phyloP scores from a whole-genome alignment of 2,329 filamentous ascomycete species.

The Penicillium sp. region DNA sequence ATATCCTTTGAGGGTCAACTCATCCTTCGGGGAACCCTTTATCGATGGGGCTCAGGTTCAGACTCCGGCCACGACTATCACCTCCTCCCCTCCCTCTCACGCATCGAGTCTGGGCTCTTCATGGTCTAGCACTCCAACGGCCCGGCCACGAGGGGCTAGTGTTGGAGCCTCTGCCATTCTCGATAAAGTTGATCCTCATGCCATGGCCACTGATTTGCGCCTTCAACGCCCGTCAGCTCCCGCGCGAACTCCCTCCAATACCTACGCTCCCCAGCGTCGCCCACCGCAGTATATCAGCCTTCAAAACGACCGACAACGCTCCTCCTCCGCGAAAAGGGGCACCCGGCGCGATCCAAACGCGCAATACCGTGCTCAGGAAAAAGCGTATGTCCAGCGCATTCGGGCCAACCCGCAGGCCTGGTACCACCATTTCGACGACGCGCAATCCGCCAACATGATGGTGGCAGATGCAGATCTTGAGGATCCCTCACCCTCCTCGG shows the following conservation, averaged over 20 bases:
- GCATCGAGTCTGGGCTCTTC: conserved; percentile 33
- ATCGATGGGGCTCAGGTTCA: conserved; percentile 37
- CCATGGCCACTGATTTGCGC: conserved; percentile 46
- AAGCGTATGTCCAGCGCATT: conserved; percentile 90
- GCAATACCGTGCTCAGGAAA: conserved; percentile 82
- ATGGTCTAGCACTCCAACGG: conserved; percentile 42
- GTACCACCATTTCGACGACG: conserved; percentile 62
- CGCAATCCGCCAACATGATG: conserved; percentile 69
- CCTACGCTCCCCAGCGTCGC: conserved; percentile 69
- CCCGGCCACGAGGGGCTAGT: conserved; percentile 50
- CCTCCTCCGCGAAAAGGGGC: conserved; percentile 59
- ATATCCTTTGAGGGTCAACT: conserved; percentile 37
- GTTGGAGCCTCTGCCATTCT: conserved; percentile 47
- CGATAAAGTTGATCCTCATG: conserved; percentile 43
- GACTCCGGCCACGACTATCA: conserved; percentile 37
- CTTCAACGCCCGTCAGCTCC: conserved; percentile 70
- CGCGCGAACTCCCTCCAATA: conserved; percentile 74
- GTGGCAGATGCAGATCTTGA: conserved; percentile 83
- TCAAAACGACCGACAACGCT: conserved; percentile 57
- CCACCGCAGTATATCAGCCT: conserved; percentile 55
- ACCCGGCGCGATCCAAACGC: conserved; percentile 68
- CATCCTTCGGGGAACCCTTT: conserved; percentile 38
- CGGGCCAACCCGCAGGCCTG: conserved; percentile 80
- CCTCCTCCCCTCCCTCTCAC: conserved; percentile 39
- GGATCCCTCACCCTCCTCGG: conserved; percentile 85